phyloP scores from a whole-genome alignment of 257 asterid genomes.

The Oldenlandia corymbosa region DNA sequence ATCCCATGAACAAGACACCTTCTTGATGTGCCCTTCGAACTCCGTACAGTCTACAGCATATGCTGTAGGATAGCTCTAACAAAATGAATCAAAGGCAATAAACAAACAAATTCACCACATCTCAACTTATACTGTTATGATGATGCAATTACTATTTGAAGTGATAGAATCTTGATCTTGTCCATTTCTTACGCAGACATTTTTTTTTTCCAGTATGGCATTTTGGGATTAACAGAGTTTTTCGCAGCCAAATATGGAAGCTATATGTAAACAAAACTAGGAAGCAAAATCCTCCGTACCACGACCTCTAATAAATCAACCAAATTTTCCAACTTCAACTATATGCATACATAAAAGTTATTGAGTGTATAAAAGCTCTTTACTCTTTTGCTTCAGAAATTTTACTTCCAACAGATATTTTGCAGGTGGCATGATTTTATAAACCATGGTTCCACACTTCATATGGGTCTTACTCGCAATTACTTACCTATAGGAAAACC shows the following conservation, averaged over 20 bases:
- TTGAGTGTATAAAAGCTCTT: neutral
- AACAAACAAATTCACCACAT: neutral
- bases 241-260: neutral
- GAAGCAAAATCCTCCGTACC: neutral
- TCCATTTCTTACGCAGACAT: too few species aligned
- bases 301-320: neutral
- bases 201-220: too few species aligned
- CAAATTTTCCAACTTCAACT: neutral
- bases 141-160: neutral
- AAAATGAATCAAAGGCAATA: slow-evolving; percentile 16
- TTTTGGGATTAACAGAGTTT: neutral
- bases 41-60: slow-evolving; percentile 64
- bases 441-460: neutral
- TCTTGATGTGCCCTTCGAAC: slow-evolving; percentile 50
- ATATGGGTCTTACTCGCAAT: neutral
- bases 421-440: neutral
- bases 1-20: slow-evolving; percentile 47
- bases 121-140: neutral
- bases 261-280: neutral
- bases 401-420: neutral
- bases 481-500: neutral
- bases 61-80: slow-evolving; percentile 84
- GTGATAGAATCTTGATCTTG: neutral
- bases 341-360: neutral
- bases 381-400: neutral